Percentiles rank a stretch among this genome's conserved stretches.
phyloP scores from a whole-genome alignment of 441 rosid species.

The Manihot esculenta region DNA sequence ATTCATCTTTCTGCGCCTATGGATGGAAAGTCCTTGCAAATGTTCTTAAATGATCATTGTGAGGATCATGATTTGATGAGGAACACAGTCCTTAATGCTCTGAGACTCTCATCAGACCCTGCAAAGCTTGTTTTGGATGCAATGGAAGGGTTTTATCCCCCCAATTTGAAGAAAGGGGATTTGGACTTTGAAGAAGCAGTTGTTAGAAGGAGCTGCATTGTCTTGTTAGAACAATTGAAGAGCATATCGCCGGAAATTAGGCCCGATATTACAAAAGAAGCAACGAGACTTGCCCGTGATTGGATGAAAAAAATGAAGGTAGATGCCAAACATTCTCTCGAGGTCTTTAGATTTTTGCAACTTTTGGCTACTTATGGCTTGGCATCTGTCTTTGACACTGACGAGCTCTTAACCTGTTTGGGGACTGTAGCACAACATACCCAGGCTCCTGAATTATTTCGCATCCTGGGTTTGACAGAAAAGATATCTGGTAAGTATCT shows the following conservation, averaged over 20 bases:
- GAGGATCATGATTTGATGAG: slow-evolving; percentile 20
- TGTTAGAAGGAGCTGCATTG: slow-evolving; percentile 25
- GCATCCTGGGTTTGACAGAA: slow-evolving; percentile 28
- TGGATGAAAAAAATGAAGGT: slow-evolving; percentile 39
- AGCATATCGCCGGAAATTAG: slow-evolving; percentile 17
- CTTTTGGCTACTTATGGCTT: slow-evolving; percentile 44
- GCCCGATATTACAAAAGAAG: slow-evolving; percentile 17
- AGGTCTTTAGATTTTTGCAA: slow-evolving; percentile 39
- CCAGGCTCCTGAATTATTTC: slow-evolving; percentile 34
- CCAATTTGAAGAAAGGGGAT: slow-evolving; percentile 18
- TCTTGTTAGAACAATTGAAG: slow-evolving; percentile 23
- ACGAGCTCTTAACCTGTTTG: slow-evolving; percentile 30
- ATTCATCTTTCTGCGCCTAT: slow-evolving; percentile 11
- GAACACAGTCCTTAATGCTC: slow-evolving; percentile 18
- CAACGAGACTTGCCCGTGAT: slow-evolving; percentile 27
- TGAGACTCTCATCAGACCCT: slow-evolving; percentile 32
- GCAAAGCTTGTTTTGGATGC: slow-evolving; percentile 43
- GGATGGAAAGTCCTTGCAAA: slow-evolving; percentile 29
- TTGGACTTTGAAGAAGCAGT: slow-evolving; percentile 12
- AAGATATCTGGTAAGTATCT: slow-evolving; percentile 32
- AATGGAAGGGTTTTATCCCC: slow-evolving; percentile 28
- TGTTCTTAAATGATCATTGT: slow-evolving; percentile 29
- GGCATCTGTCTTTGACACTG: slow-evolving; percentile 26
- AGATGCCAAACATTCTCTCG: slow-evolving; percentile 27
- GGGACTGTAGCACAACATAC: slow-evolving; percentile 25